Conservation (phyloP, 768 basidiomycete species). For the Collybia mongolica region DNA sequence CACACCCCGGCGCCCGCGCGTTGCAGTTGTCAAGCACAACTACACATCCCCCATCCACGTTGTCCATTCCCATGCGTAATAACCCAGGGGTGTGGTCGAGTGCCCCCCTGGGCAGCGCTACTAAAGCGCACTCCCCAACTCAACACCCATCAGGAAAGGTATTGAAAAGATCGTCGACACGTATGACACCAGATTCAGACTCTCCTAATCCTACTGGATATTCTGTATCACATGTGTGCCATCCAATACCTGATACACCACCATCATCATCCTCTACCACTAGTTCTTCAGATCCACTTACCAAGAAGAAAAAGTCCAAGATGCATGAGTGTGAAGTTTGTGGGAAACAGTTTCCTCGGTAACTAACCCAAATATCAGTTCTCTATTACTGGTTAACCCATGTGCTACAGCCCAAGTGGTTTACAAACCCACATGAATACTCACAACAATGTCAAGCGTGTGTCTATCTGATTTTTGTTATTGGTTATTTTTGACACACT, state of each 20-base stretch:
- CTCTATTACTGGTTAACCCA: neutral
- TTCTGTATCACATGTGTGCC: neutral
- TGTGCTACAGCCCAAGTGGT: conserved; percentile 45
- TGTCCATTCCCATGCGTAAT: conserved; percentile 43
- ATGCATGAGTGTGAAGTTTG: conserved; percentile 56
- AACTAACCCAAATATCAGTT: neutral
- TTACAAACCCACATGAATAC: conserved; percentile 59
- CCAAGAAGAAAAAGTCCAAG: conserved; percentile 47
- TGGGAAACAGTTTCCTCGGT: conserved; percentile 51
- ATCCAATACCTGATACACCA: neutral
- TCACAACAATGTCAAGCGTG: conserved; percentile 53
- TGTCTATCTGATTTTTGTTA: conserved; percentile 16
- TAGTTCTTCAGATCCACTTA: conserved; percentile 1
- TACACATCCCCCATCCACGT: conserved; percentile 3
- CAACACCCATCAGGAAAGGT: conserved; percentile 1
- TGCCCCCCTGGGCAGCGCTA: neutral
- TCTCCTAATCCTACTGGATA: neutral
- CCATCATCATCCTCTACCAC: conserved; percentile 3
- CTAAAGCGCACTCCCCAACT: conserved; percentile 2
- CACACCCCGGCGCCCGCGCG: neutral
- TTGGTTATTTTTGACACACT: neutral
- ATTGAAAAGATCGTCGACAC: neutral
- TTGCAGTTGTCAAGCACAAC: neutral
- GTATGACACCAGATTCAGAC: conserved; percentile 4
- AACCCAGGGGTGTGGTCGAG: conserved; percentile 12